Evolutionary conservation across 352 stramenopile species (phyloP), one percentile per base, ranked within the genome.

Genomic region (Phytopythium aichiense): DNA sequence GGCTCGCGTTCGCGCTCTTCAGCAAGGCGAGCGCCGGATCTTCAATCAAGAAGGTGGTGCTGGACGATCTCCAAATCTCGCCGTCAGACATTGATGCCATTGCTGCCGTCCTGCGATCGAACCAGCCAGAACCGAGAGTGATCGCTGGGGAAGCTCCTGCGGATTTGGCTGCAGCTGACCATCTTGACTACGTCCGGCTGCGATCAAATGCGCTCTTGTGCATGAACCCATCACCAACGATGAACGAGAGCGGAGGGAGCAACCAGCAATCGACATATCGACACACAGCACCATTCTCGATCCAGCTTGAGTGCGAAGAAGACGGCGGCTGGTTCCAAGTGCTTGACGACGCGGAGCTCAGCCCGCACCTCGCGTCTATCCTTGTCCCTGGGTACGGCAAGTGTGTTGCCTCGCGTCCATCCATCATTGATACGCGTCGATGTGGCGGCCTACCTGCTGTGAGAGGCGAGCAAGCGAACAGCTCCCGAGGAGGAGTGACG

Each of bases 1-100:
- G 53, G 53, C 53, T 58, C n/a, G 20, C 35, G 8, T 58, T 49
- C 23, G 53, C 53, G n/a, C 33, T 58, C 2, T 58, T 58, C 53
- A 58, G 53, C 38, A 13, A 23, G 25, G 53, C 53, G 4, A 45
- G 51, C 11, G 11, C 6, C 1, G 38, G 23, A 8, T 48, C 53
- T 43, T 58, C 53, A 3, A 48, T 49, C 35, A 48, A 7, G n/a
- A 37, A 50, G 15, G n/a, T 58, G 35, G 38, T 58, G 9, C 9
- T 58, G 16, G 35, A 58, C 22, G 53, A 58, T 25, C 33, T 58
- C 2, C n/a, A 28, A 22, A 58, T 58, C 33, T 37, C 33, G 4
- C 35, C n/a, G 18, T 46, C 53, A 13, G 53, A 58, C 33, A 16
- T 58, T 16, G 53, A 58, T 35, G 22, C 35, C 11, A 58, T 58